phyloP scores from a whole-genome alignment of 331 rosid species.

The Cydonia oblonga region DNA sequence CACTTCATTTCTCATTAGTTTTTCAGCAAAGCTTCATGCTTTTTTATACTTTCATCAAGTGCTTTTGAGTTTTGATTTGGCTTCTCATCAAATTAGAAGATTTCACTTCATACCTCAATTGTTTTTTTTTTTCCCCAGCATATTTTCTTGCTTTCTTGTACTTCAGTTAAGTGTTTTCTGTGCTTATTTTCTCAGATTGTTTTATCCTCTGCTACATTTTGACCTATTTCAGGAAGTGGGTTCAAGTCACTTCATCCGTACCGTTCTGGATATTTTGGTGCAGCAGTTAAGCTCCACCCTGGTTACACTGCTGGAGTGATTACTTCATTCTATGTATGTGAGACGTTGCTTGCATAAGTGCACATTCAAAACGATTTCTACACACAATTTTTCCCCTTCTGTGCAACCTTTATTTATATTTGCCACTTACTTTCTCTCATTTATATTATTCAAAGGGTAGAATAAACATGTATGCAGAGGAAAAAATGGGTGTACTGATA shows the following conservation, averaged over 20 bases:
- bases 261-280: slow-evolving; percentile 66
- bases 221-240: slow-evolving; percentile 59
- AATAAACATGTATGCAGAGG: no score
- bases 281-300: slow-evolving; percentile 65
- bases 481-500: background rate
- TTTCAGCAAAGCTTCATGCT: background rate
- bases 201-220: background rate
- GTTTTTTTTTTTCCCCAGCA: background rate
- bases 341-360: background rate
- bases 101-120: background rate
- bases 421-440: background rate
- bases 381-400: background rate
- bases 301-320: slow-evolving; percentile 92
- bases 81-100: no score
- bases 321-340: slow-evolving; percentile 67
- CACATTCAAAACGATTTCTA: background rate
- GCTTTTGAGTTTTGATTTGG: no score
- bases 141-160: background rate
- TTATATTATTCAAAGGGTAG: background rate
- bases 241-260: slow-evolving; percentile 61
- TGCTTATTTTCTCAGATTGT: background rate
- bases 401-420: background rate
- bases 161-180: background rate
- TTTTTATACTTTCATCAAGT: background rate
- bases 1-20: background rate